phyloP scores from a whole-genome alignment of 257 asterid species.

The Jaltomata sinuosa region DNA sequence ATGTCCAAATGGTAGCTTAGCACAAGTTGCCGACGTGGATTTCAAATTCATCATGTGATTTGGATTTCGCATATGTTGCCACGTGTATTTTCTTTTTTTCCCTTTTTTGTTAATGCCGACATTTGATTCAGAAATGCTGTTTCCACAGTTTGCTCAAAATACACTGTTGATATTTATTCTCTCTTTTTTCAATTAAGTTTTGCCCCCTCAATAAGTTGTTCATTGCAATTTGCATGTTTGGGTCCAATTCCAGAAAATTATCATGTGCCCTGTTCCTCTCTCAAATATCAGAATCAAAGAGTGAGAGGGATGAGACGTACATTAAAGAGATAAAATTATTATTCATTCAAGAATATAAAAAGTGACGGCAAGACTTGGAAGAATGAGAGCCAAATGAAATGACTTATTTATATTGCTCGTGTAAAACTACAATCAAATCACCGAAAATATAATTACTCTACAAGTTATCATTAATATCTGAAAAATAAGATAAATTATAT shows the following conservation, averaged over 20 bases:
- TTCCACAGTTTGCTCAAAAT: background rate
- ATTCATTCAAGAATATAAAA: background rate
- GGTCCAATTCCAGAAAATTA: background rate
- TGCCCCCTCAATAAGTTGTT: background rate
- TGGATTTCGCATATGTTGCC: background rate
- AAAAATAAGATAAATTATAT: background rate
- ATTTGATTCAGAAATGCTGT: background rate
- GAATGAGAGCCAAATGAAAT: conserved; percentile 23
- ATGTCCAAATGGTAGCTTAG: no score
- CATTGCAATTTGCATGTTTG: background rate
- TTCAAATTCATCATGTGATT: background rate
- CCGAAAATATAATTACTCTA: background rate
- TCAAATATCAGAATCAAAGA: background rate
- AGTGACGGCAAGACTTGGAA: conserved; percentile 16
- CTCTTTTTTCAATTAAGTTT: background rate
- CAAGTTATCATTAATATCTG: background rate
- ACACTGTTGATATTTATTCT: background rate
- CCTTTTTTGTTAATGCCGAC: background rate
- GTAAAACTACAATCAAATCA: background rate
- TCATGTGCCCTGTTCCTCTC: background rate
- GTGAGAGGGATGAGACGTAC: background rate
- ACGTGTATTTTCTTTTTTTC: background rate
- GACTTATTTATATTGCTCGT: background rate
- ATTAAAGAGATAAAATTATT: background rate
- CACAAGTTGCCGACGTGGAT: background rate